Evolutionary conservation across 2,329 filamentous ascomycete genomes (phyloP), one percentile per base, ranked within the genome.

Genomic region (Pseudocercospora macadamiae): DNA sequence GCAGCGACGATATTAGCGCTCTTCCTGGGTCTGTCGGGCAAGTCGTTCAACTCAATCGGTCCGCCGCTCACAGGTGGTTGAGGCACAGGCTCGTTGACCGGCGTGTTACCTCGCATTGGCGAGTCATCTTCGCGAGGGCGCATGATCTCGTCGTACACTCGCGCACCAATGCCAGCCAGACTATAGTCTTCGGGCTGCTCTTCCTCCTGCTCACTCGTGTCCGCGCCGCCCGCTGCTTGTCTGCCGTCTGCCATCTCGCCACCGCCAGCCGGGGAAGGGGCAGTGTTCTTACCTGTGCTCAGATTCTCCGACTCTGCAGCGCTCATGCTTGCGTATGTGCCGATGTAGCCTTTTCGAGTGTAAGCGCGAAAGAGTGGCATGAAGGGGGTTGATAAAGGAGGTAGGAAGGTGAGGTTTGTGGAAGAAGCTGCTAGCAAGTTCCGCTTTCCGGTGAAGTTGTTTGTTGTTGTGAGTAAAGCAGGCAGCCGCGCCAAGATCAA

Each of bases 311-410:
- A 6, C 26, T 49, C 47, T 18, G 47, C 28, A 4, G 42, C 42
- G 16, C 42, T 28, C 23, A 47, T 49, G 47, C 47, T 49, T 34
- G 47, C 26, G 47, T 30, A 49, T 49, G 26, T 34, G 25, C 47
- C 47, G 26, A 34, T 34, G 47, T 30, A 49, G 14, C 26, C 26
- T 49, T 14, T 8, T 23, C 47, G 26, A n/a, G 26, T 49, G 47
- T 30, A 30, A n/a, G 47, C 26, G 16, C 26, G 25, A 21, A 21
- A 34, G 47, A 34, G 28, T 49, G 26, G 18, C 28, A 34, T 49
- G 26, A 34, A 49, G 28, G 16, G 23, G 25, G 44, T 18, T n/a
- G n/a, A n/a, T n/a, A n/a, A n/a, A 18, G 9, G 37, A 42, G 23
- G 37, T 39, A 19, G 32, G 32, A 3, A 36, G 36, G 9, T 39